Base-by-base conservation (phyloP, 2,329 filamentous ascomycete species). In the Exophiala aquamarina region DNA sequence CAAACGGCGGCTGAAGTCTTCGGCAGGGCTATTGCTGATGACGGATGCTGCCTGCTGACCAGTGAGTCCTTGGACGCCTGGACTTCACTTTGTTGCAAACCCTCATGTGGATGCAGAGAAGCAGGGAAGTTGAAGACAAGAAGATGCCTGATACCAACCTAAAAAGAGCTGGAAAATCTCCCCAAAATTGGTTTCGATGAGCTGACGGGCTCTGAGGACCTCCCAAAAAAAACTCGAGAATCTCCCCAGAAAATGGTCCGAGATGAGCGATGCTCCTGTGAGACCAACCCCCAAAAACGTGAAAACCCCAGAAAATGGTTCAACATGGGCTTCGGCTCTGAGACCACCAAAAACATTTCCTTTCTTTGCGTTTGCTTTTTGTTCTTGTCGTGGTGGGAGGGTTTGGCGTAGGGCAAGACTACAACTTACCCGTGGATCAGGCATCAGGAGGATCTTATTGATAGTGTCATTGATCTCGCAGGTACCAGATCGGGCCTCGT, bases 11-110 rank as follows among this genome's bases (percentile, higher is more conserved):
- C 45, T 48, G 47, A 50, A 29, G 41, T 28, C 17, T 54, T 50
- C 43, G 47, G 47, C 32, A 41, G 51, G 51, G 51, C 51, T 43
- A 48, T 50, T 41, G 36, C 51, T 54, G 51, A 50, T 47, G 39
- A 33, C 33, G 3, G 51, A 50, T 40, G 41, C 39, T 44, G 39
- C 35, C 41, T 50, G 37, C 28, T 48, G 37, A 43, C 28, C 41
- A 41, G 35, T 44, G 33, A 42, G 28, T 43, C 33, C 29, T 36
- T 26, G 51, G 51, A 47, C 51, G 51, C 51, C 29, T 29, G 43
- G 34, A 26, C 13, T 34, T 40, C 45, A 39, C 43, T 28, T 26
- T 31, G 4, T 40, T 34, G 33, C 26, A 35, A 14, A 42, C 48
- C 39, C 34, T 32, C 35, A 44, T 40, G 41, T 46, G 43, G 39